These are phyloP conservation scores for Trametes coccinea DNA, from an alignment of 768 basidiomycete species.

Conservation along the genomic window DNA sequence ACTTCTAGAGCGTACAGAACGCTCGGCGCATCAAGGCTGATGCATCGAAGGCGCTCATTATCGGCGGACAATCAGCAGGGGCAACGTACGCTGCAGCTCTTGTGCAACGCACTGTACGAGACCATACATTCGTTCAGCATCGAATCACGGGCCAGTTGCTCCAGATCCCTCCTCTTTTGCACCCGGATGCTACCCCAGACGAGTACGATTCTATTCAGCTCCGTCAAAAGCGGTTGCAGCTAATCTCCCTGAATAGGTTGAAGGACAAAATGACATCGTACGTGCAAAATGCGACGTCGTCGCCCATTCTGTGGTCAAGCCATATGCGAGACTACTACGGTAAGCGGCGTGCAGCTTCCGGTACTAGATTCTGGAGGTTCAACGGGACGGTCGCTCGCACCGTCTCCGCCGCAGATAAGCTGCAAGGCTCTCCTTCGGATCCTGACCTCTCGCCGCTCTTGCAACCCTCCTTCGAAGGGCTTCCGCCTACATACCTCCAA, in stretches of 20 bases:
- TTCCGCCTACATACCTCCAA: slow-evolving; percentile 30
- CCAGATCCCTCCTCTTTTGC: slow-evolving; percentile 22
- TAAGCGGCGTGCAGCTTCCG: background rate
- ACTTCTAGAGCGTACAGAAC: slow-evolving; percentile 10
- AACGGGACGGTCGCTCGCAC: no score
- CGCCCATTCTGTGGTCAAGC: background rate
- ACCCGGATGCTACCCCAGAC: slow-evolving; percentile 25
- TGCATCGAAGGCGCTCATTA: slow-evolving; percentile 27
- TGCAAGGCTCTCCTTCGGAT: slow-evolving; percentile 1
- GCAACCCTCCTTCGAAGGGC: slow-evolving; percentile 18
- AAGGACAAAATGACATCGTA: background rate
- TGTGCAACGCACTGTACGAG: slow-evolving; percentile 24
- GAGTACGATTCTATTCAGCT: slow-evolving; percentile 11
- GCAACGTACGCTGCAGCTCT: slow-evolving; percentile 27
- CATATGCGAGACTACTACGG: background rate
- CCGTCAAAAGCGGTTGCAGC: background rate
- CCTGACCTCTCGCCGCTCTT: slow-evolving; percentile 25
- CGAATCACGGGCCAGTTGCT: slow-evolving; percentile 31
- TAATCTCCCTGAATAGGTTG: background rate
- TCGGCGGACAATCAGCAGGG: slow-evolving; percentile 30
- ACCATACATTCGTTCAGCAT: slow-evolving; percentile 22
- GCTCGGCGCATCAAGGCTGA: slow-evolving; percentile 10
- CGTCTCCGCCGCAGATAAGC: background rate
- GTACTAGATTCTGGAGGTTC: no score
- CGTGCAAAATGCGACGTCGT: background rate